These are phyloP conservation scores for Lactarius trivialis DNA, from an alignment of 768 basidiomycete species.

Conservation along the genomic window DNA sequence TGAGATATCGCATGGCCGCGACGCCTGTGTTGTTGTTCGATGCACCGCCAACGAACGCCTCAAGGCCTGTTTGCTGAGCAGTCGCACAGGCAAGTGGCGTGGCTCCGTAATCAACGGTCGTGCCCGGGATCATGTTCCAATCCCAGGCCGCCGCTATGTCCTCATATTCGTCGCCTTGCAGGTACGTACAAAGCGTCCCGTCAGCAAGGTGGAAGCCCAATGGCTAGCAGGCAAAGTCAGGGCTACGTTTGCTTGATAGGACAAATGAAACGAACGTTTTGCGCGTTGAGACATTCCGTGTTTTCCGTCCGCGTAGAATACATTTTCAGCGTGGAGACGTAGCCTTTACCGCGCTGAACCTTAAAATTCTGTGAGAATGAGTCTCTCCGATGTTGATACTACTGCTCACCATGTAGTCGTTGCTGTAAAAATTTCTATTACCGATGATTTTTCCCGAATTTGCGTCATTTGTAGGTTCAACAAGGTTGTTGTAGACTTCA, in stretches of 20 bases:
- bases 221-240: constrained; percentile 13
- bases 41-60: constrained; percentile 59
- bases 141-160: constrained; percentile 70
- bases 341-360: constrained; percentile 32
- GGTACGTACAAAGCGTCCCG: constrained; percentile 57
- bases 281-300: constrained; percentile 31
- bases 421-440: constrained; percentile 30
- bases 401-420: constrained; percentile 32
- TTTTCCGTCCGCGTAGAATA: constrained; percentile 31
- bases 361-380: constrained; percentile 7
- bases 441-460: constrained; percentile 29
- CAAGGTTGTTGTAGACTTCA: constrained; percentile 19
- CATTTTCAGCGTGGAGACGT: constrained; percentile 31
- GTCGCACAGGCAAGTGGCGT: constrained; percentile 46
- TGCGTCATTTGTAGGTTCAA: constrained; percentile 23
- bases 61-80: constrained; percentile 39
- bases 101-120: constrained; percentile 54
- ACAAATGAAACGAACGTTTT: constrained; percentile 24
- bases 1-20: constrained; percentile 60
- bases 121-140: constrained; percentile 74
- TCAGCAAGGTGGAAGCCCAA: constrained; percentile 56
- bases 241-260: background rate
- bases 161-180: constrained; percentile 62
- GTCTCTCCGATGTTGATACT: background rate
- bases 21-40: constrained; percentile 52